A percentile compares a stretch with the other conserved stretches of the same genome.
Evolutionary conservation across 208 protist genomes (phyloP).

Genomic region (Balamuthia mandrillaris): DNA sequence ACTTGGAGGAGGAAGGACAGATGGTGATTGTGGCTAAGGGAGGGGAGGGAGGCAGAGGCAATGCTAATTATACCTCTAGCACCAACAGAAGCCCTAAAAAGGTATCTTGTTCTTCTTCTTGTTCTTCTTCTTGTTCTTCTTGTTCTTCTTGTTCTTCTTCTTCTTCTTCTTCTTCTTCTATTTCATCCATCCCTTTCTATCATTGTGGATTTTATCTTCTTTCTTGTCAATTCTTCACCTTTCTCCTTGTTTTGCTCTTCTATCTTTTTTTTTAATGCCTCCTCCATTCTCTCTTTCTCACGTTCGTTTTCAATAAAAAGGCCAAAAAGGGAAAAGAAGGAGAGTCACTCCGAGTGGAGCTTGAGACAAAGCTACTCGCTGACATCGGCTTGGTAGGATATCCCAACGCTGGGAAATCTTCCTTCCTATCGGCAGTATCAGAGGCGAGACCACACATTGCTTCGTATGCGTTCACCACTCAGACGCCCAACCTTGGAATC

Average conservation of each 20-base stretch:
- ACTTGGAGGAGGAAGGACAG: background rate
- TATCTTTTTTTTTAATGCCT: background rate
- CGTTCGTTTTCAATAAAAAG: background rate
- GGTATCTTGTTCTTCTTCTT: too few relatives aligned
- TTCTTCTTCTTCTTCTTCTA: background rate
- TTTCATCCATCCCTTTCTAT: background rate
- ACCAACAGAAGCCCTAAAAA: too few relatives aligned
- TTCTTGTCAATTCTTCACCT: background rate
- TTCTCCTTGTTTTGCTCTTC: background rate
- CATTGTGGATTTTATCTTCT: background rate
- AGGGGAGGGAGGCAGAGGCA: background rate
- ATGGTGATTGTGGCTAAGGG: background rate
- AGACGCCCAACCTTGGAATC: conserved; percentile 65
- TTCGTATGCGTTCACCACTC: conserved; percentile 71
- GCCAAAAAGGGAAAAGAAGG: conserved; percentile 45
- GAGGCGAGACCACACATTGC: conserved; percentile 58
- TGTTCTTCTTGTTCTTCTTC: background rate
- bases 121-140: background rate
- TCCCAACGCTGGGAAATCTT: conserved; percentile 73
- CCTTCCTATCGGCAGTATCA: conserved; percentile 43
- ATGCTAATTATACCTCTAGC: background rate
- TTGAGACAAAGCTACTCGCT: conserved; percentile 73
- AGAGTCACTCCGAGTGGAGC: conserved; percentile 41
- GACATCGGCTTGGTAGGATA: conserved; percentile 74
- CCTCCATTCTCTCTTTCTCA: background rate